These are phyloP conservation scores for Escallonia herrerae DNA, from an alignment of 129 eudicot species.

Conservation along the genomic window DNA sequence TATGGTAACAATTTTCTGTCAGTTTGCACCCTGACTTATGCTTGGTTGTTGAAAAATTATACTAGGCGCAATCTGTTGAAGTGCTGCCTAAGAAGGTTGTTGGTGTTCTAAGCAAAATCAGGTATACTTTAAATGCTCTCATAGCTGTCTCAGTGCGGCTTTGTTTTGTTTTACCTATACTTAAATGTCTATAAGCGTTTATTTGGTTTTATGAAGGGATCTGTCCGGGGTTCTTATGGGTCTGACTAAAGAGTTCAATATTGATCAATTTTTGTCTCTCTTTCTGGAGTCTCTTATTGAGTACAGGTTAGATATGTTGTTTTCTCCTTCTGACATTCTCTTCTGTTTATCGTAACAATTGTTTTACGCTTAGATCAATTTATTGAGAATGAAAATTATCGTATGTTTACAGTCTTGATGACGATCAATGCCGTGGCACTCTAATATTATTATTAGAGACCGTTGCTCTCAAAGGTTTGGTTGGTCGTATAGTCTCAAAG, in stretches of 20 bases:
- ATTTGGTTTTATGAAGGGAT: constrained; percentile 42
- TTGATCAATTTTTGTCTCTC: constrained; percentile 58
- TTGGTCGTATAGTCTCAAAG: constrained; percentile 46
- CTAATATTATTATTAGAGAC: constrained; percentile 43
- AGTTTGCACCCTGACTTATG: constrained; percentile 5
- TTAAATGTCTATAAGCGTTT: background rate
- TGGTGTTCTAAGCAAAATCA: constrained; percentile 51
- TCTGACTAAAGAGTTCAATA: constrained; percentile 64
- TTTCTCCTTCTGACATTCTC: background rate
- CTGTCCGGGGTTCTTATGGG: constrained; percentile 51
- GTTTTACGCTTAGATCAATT: background rate
- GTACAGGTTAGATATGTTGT: constrained; percentile 34
- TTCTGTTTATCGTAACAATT: background rate
- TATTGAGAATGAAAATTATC: background rate
- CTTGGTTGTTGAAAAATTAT: constrained; percentile 1
- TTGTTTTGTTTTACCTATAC: background rate
- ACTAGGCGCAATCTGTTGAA: constrained; percentile 63
- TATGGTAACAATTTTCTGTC: background rate
- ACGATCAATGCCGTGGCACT: constrained; percentile 40
- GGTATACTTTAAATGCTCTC: constrained; percentile 27
- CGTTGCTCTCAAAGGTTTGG: constrained; percentile 40
- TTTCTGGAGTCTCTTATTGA: constrained; percentile 69
- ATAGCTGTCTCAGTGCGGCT: background rate
- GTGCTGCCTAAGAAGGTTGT: constrained; percentile 72
- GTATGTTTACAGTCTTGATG: constrained; percentile 37